Conservation (phyloP, 148 eudicot species). For the Rhododendron kiyosumense region DNA sequence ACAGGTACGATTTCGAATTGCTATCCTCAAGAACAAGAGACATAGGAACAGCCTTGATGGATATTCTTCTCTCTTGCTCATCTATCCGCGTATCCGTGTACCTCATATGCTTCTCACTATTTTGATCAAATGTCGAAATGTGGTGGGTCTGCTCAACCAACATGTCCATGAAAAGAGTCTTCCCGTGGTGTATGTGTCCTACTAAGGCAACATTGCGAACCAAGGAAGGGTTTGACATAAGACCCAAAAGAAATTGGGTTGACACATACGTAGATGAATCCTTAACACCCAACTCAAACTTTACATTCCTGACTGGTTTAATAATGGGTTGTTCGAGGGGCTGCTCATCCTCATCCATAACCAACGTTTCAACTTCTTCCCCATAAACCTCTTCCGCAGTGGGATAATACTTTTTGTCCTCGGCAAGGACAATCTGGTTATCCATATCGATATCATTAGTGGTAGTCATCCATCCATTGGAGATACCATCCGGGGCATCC, state of each 20-base stretch:
- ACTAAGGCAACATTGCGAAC: slow-evolving; percentile 94
- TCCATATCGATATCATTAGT: slow-evolving; percentile 63
- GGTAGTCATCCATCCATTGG: slow-evolving; percentile 79
- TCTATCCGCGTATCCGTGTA: slow-evolving; percentile 96
- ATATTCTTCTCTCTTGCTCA: slow-evolving; percentile 96
- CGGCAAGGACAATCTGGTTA: slow-evolving; percentile 77
- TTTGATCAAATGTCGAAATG: slow-evolving; percentile 75
- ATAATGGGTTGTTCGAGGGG: slow-evolving; percentile 87
- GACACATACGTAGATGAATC: slow-evolving; percentile 96
- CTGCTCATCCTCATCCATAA: slow-evolving; percentile 92
- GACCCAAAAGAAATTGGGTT: slow-evolving; percentile 82
- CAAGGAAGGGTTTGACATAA: slow-evolving; percentile 82
- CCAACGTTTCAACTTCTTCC: slow-evolving; percentile 95
- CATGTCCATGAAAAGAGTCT: slow-evolving; percentile 96
- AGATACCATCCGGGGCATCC: slow-evolving; percentile 27
- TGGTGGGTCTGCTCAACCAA: slow-evolving; percentile 93
- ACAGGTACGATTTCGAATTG: slow-evolving; percentile 75
- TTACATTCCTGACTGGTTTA: slow-evolving; percentile 71
- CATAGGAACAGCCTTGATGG: slow-evolving; percentile 95
- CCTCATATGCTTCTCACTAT: slow-evolving; percentile 96
- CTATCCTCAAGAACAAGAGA: slow-evolving; percentile 96
- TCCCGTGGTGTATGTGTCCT: slow-evolving; percentile 86
- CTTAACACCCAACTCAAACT: slow-evolving; percentile 87
- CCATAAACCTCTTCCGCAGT: slow-evolving; percentile 98
- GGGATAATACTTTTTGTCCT: slow-evolving; percentile 95